Evolutionary conservation across 768 basidiomycete genomes (phyloP).

Genomic region (Erythrobasidium yunnanense): DNA sequence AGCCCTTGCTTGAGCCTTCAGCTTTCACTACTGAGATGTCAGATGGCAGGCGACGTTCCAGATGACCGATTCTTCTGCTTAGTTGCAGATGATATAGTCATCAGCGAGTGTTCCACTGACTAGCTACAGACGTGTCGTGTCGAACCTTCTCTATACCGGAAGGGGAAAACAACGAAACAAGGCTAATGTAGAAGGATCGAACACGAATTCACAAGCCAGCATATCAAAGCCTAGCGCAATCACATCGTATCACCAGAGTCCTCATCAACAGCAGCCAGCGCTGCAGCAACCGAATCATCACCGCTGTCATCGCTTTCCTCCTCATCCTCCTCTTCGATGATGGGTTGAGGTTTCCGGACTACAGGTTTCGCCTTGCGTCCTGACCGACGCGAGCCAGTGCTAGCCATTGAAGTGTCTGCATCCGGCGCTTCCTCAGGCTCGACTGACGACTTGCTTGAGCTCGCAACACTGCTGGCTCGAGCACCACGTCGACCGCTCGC

Average conservation of each 20-base stretch:
- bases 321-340: slow-evolving; percentile 25
- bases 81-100: no score
- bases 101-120: no score
- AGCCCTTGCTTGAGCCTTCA: no score
- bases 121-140: no score
- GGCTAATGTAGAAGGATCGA: no score
- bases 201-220: no score
- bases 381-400: background rate
- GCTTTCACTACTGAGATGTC: no score
- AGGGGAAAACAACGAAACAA: no score
- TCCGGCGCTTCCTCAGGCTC: background rate
- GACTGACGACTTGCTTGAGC: background rate
- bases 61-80: no score
- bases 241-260: slow-evolving; percentile 1
- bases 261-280: background rate
- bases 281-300: background rate
- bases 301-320: background rate
- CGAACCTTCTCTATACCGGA: no score
- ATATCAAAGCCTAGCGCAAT: no score
- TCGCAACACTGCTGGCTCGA: background rate
- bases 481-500: background rate
- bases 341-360: background rate
- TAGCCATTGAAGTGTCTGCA: background rate
- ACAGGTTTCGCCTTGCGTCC: background rate
- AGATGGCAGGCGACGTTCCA: no score